Conservation (phyloP, 345 rosid genomes). For the Eucalyptus cladocalyx region DNA sequence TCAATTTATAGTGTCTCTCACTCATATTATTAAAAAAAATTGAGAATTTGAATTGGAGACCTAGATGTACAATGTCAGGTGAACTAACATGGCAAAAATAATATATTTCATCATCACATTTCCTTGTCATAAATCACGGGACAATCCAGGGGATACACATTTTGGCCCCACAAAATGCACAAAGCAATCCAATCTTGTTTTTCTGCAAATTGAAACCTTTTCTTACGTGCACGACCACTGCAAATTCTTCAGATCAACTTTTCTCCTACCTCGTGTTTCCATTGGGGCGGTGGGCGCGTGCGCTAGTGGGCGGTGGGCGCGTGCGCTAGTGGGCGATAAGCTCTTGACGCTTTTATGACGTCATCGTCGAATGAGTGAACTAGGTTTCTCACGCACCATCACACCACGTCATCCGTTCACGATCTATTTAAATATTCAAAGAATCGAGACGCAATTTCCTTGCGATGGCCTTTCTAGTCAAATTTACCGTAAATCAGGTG, state of each 20-base stretch:
- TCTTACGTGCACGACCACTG: background rate
- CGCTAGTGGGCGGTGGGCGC: background rate
- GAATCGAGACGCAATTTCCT: background rate
- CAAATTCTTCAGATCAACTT: background rate
- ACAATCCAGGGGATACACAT: background rate
- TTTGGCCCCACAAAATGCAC: background rate
- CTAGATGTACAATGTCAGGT: background rate
- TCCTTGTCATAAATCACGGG: background rate
- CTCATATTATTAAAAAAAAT: background rate
- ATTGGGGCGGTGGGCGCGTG: no score
- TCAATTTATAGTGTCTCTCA: background rate
- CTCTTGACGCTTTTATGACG: background rate
- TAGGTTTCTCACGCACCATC: background rate
- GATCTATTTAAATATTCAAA: background rate
- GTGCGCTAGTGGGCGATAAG: background rate
- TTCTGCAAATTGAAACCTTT: background rate
- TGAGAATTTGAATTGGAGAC: background rate
- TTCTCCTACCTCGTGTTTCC: background rate
- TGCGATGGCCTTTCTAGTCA: background rate
- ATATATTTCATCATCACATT: background rate
- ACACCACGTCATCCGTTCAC: background rate
- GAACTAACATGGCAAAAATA: background rate
- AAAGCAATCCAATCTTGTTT: background rate
- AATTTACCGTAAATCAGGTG: background rate
- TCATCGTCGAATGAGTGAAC: background rate